These are phyloP conservation scores for Agaricus sinodeliciosus DNA, from an alignment of 768 basidiomycete species.

Conservation along the genomic window DNA sequence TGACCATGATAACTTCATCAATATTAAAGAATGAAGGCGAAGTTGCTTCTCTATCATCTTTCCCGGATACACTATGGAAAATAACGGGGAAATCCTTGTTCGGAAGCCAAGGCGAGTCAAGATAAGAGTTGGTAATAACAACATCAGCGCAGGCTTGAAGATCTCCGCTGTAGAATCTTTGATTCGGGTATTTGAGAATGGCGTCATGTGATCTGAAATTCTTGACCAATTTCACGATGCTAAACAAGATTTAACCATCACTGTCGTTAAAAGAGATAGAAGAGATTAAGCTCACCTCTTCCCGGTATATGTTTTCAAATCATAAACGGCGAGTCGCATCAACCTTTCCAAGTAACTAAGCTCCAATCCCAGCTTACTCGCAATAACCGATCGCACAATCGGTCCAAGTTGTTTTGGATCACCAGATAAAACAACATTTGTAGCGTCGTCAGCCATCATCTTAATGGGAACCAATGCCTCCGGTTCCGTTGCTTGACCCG, in stretches of 20 bases:
- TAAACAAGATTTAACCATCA: constrained; percentile 16
- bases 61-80: constrained; percentile 54
- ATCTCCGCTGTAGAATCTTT: constrained; percentile 50
- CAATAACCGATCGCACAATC: constrained; percentile 53
- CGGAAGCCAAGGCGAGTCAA: constrained; percentile 34
- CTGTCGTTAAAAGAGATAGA: not conserved
- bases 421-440: constrained; percentile 58
- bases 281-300: constrained; percentile 17
- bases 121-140: constrained; percentile 29
- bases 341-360: constrained; percentile 57
- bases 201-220: constrained; percentile 61
- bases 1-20: constrained; percentile 49
- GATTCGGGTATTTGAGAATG: constrained; percentile 58
- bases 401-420: constrained; percentile 72
- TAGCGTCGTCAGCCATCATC: constrained; percentile 43
- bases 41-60: constrained; percentile 55
- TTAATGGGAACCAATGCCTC: constrained; percentile 59
- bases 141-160: constrained; percentile 39
- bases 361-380: constrained; percentile 49
- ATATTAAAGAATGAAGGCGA: constrained; percentile 72
- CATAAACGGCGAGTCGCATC: constrained; percentile 24
- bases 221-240: constrained; percentile 55
- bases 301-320: constrained; percentile 19
- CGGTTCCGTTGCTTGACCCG: constrained; percentile 67
- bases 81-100: constrained; percentile 49